Evolutionary conservation across 768 basidiomycete species (phyloP).

Genomic region (Tremella yokohamensis): DNA sequence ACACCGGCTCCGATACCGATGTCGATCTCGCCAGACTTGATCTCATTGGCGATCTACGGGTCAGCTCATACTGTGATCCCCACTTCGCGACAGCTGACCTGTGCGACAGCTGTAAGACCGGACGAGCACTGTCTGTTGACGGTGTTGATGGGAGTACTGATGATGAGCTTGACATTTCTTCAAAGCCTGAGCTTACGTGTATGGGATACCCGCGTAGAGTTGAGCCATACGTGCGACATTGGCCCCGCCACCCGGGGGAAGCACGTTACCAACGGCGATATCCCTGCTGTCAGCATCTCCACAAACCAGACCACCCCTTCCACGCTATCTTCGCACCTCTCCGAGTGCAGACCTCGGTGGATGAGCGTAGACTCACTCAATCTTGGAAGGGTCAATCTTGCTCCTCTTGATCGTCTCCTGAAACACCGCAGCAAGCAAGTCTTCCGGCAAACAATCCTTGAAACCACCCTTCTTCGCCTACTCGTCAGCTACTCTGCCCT

Average conservation of each 20-base stretch:
- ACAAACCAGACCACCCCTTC: slow-evolving; percentile 14
- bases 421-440: slow-evolving; percentile 76
- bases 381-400: slow-evolving; percentile 44
- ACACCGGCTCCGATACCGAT: slow-evolving; percentile 73
- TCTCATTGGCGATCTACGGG: slow-evolving; percentile 70
- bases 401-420: slow-evolving; percentile 57
- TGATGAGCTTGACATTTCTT: neutral
- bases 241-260: slow-evolving; percentile 52
- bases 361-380: slow-evolving; percentile 38
- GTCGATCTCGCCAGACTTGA: slow-evolving; percentile 74
- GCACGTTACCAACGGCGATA: slow-evolving; percentile 64
- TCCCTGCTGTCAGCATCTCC: slow-evolving; percentile 57
- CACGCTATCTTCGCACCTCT: too few relatives aligned
- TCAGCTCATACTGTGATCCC: neutral
- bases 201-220: slow-evolving; percentile 81
- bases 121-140: slow-evolving; percentile 93
- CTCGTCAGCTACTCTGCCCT: slow-evolving; percentile 2
- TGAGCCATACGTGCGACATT: slow-evolving; percentile 77
- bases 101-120: slow-evolving; percentile 85
- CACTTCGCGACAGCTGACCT: slow-evolving; percentile 32
- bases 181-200: slow-evolving; percentile 52
- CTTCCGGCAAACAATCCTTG: slow-evolving; percentile 82
- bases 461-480: slow-evolving; percentile 78
- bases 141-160: slow-evolving; percentile 72
- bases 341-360: too few relatives aligned